Evolutionary conservation across 345 rosid genomes (phyloP), one percentile per base, ranked within the genome.

Genomic region (Brassica juncea): DNA sequence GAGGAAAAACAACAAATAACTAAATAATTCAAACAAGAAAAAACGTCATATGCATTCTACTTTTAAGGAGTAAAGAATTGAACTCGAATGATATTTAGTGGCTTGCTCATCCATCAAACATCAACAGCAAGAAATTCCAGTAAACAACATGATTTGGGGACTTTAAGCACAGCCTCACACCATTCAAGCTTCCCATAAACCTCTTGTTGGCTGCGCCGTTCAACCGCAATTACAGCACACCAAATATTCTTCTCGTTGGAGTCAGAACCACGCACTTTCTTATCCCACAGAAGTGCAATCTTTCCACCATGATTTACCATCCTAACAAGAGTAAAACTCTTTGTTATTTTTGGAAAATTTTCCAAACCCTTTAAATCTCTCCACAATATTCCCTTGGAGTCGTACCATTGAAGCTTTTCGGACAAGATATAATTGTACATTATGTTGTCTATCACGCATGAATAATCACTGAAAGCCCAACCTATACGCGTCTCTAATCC

Each of bases 231-330:
- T 77, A 85, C 88, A 0, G 92, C 92, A 34, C 97, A 88, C 86
- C 88, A 88, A 58, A 92, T 71, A 81, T 81, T 88, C 82, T 83
- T 9, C 54, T 25, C n/a, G 44, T 37, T 37, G 44, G 44, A 37
- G 44, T 5, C 31, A 81, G 34, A 14, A 60, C 6, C 78, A 82
- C 27, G 44, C 11, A 37, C 44, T 37, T 37, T 75, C 55, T 67
- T 72, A 59, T 84, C 93, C 94, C 93, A 90, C 73, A 88, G 85
- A 77, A 93, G 89, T 69, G 80, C 71, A 84, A 92, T 73, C 54
- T 89, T 89, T 39, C 95, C 97, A 0, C 93, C 93, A 71, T 12
- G 12, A 35, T 58, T 4, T 1, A 35, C 75, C 31, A 71, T 0
- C 14, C 44, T 70, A 14, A 87, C 68, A 84, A 84, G 82, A 91